Base-by-base conservation (phyloP, 2,329 filamentous ascomycete species). In the Anthostomella pinea region DNA sequence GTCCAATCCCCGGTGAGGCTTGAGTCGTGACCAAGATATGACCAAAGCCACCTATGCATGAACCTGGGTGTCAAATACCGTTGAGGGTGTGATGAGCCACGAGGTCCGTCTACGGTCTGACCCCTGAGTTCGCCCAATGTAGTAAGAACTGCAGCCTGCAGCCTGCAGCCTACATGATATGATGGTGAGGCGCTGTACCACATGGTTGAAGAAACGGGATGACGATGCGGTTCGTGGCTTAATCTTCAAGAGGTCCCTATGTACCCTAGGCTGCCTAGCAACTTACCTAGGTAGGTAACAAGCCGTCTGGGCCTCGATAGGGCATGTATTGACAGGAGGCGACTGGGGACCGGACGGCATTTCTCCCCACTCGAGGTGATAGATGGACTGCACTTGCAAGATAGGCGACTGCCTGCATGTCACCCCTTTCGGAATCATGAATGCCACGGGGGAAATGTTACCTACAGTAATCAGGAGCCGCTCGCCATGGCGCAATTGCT, bases 351-450 rank as follows among this genome's bases (percentile, higher is more conserved):
- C n/a, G n/a, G n/a, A n/a, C n/a, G n/a, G n/a, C n/a, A n/a, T n/a
- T n/a, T n/a, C n/a, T n/a, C n/a, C n/a, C n/a, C n/a, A n/a, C n/a
- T n/a, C n/a, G n/a, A 13, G 17, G 11, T 5, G 25, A 13, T 13
- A 27, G 11, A 14, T 27, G 25, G 11, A 27, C n/a, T 10, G 13
- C 25, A 27, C 25, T 16, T 13, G 25, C 34, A 42, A 36, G 31
- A 33, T 36, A 22, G 26, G 23, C 16, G 28, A 23, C 29, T 32
- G n/a, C n/a, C n/a, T 43, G 42, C 39, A 43, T 32, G 19, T 30
- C 39, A 24, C 34, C 39, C 36, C 35, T 38, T n/a, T n/a, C n/a
- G n/a, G n/a, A n/a, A n/a, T 21, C 30, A 16, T 23, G 42, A 27
- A 27, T 27, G 25, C 25, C 25, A 27, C 25, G n/a, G 25, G 25